Conservation (phyloP, 208 protist species). For the Endotrypanum monterogeii region DNA sequence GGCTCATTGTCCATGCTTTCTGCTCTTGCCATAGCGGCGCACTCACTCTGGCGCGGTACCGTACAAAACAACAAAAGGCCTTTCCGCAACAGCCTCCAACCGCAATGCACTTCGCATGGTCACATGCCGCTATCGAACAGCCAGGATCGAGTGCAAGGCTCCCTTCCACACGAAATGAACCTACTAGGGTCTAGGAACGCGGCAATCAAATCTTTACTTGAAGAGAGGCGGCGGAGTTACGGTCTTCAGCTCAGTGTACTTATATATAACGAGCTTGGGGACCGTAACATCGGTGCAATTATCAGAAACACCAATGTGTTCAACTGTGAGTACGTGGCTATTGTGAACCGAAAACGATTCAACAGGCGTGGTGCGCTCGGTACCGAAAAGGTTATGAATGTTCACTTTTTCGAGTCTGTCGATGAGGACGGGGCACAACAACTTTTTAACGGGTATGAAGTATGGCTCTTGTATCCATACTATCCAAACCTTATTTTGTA, state of each 20-base stretch:
- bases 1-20: slow-evolving; percentile 85
- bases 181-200: slow-evolving; percentile 44
- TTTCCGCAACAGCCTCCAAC: background rate
- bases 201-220: slow-evolving; percentile 43
- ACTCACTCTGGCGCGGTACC: slow-evolving; percentile 22
- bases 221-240: slow-evolving; percentile 36
- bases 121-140: slow-evolving; percentile 71
- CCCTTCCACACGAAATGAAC: slow-evolving; percentile 59
- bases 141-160: background rate
- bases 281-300: slow-evolving; percentile 85
- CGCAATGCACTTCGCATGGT: slow-evolving; percentile 10
- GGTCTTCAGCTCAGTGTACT: slow-evolving; percentile 58
- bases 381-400: slow-evolving; percentile 57
- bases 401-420: slow-evolving; percentile 27
- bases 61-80: background rate
- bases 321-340: slow-evolving; percentile 69
- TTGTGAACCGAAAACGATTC: slow-evolving; percentile 71
- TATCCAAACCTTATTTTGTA: slow-evolving; percentile 72
- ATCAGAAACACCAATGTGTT: slow-evolving; percentile 85
- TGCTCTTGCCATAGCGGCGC: slow-evolving; percentile 73
- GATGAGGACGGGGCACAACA: slow-evolving; percentile 17
- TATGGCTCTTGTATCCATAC: slow-evolving; percentile 80
- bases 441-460: slow-evolving; percentile 40
- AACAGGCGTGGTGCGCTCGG: slow-evolving; percentile 76
- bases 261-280: slow-evolving; percentile 78